These are phyloP conservation scores for Kalaharituber pfeilii DNA, from an alignment of 2,329 filamentous ascomycete species.

Conservation along the genomic window DNA sequence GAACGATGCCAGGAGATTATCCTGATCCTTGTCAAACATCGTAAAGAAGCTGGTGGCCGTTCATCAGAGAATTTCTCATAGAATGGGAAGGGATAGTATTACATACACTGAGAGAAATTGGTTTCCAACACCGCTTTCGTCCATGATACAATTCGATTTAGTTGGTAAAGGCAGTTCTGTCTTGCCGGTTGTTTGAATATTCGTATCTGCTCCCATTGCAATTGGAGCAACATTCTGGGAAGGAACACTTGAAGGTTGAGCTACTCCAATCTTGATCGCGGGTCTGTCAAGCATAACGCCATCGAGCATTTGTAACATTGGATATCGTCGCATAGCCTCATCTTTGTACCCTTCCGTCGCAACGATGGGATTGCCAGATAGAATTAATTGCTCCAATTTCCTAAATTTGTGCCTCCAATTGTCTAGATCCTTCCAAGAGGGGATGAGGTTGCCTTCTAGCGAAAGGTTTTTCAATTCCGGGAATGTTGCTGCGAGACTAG, in stretches of 20 bases:
- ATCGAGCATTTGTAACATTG: conserved; percentile 61
- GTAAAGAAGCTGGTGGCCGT: conserved; percentile 40
- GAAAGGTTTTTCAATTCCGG: conserved; percentile 79
- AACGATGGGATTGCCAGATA: conserved; percentile 56
- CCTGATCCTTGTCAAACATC: conserved; percentile 55
- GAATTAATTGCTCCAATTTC: conserved; percentile 60
- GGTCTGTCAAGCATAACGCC: conserved; percentile 30
- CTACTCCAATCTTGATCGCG: conserved; percentile 8
- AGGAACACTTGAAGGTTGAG: not conserved
- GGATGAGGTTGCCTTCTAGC: conserved; percentile 66
- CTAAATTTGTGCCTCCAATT: conserved; percentile 67
- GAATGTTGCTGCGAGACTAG: conserved; percentile 58
- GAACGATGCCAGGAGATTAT: conserved; percentile 43
- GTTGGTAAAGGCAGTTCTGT: not conserved
- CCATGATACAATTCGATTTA: conserved; percentile 8
- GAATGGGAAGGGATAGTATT: not conserved
- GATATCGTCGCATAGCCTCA: conserved; percentile 66
- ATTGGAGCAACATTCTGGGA: not conserved
- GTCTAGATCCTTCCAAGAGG: conserved; percentile 47
- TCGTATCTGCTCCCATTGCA: not conserved
- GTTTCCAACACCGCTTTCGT: conserved; percentile 19
- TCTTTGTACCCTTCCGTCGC: conserved; percentile 43
- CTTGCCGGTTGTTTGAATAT: not conserved
- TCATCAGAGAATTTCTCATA: not conserved
- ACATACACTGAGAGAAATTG: conserved; percentile 20